Evolutionary conservation across 2,329 filamentous ascomycete genomes (phyloP).

Genomic region (Pleomassaria siparia): DNA sequence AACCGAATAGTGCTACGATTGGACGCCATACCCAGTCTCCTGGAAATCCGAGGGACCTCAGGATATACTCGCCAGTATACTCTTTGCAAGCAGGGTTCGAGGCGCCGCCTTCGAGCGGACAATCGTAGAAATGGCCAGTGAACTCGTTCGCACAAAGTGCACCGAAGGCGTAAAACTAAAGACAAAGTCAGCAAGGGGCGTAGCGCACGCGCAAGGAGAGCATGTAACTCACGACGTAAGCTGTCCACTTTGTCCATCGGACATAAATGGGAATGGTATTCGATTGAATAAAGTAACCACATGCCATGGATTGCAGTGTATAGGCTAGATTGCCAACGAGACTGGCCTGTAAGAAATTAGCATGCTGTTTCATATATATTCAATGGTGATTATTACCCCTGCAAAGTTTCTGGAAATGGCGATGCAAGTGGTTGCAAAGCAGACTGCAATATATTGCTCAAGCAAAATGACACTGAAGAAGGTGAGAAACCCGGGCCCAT

Average conservation of each 20-base stretch:
- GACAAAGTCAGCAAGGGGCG: background rate
- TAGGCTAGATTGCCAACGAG: conserved; percentile 72
- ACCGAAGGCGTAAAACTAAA: conserved; percentile 70
- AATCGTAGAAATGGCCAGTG: conserved; percentile 70
- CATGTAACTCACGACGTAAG: conserved; percentile 51
- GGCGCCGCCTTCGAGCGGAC: conserved; percentile 63
- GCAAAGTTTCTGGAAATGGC: conserved; percentile 67
- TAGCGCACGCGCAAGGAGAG: background rate
- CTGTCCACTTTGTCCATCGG: conserved; percentile 73
- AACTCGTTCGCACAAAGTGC: conserved; percentile 75
- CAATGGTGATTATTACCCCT: conserved; percentile 67
- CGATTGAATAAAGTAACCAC: conserved; percentile 74
- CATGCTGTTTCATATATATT: background rate
- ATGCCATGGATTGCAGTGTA: conserved; percentile 73
- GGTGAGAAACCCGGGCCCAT: conserved; percentile 66
- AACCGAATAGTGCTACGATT: conserved; percentile 64
- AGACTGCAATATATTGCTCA: conserved; percentile 73
- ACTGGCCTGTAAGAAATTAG: conserved; percentile 51
- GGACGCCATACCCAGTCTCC: conserved; percentile 67
- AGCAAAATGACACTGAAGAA: conserved; percentile 70
- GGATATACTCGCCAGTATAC: conserved; percentile 70
- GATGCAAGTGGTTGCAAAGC: conserved; percentile 69
- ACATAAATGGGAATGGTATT: conserved; percentile 75
- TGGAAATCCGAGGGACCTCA: conserved; percentile 69
- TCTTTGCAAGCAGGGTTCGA: conserved; percentile 66